Base-by-base conservation (phyloP, 257 asterid genomes). In the Salvia hispanica region DNA sequence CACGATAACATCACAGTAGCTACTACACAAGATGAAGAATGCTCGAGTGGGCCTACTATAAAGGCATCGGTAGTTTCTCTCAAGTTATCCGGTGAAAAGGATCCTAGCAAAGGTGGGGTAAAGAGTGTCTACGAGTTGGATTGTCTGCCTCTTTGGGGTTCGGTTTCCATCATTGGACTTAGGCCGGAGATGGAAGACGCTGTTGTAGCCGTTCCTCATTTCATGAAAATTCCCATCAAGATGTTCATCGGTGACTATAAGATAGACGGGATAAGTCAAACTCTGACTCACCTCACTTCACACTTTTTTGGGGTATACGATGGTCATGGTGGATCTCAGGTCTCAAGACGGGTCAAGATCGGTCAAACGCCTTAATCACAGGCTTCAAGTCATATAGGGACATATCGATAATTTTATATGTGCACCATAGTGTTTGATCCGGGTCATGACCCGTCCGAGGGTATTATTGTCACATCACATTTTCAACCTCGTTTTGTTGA, bases 241-340 rank as follows among this genome's bases (percentile, higher is more conserved):
- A 79, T 92, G 89, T 82, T 92, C 62, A 77, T 84, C 39, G 95
- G 88, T 21, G 87, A 82, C 50, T 78, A 45, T 52, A 69, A 66
- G 15, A 46, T 74, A 5, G 90, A 83, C 47, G 95, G 87, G 59
- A 80, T 86, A 40, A 86, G 83, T 76, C 87, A 78, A 73, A 78
- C 72, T 18, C 79, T 88, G 75, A 83, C 79, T 76, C 89, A 85
- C 59, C 64, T 92, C 62, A 85, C 90, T 21, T 87, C 97, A 53
- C 97, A 92, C 76, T 92, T 89, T 66, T 92, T 82, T 11, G 98
- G 95, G 53, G 97, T 92, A 13, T 92, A 87, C 43, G 98, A 92
- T 71, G 98, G 98, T 58, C 98, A 92, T 61, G 98, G 98, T 76
- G 98, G 98, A 80, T 80, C 89, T 66, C 95, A 92, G 96, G 98